Base-by-base conservation (phyloP, 2,329 filamentous ascomycete species). In the Tolypocladium sp. region DNA sequence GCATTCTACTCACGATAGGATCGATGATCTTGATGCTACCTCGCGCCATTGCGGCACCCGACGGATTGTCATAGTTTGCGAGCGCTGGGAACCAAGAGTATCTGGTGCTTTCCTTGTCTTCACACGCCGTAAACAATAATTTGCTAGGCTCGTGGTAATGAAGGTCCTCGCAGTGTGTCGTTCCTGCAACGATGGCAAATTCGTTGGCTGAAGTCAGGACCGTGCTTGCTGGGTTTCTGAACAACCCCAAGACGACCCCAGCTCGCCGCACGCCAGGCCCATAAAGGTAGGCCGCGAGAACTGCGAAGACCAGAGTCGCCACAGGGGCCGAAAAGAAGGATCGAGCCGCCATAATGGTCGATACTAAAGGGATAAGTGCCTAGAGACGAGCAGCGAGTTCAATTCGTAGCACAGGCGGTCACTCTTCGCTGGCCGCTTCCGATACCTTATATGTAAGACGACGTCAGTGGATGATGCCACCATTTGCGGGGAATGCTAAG, bases 161-260 rank as follows among this genome's bases (percentile, higher is more conserved):
- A 4, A 87, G 55, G 61, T 87, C 84, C 63, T 87, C 85, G 65
- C 84, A 86, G 20, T 82, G 74, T 3, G 74, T 67, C 0, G 84
- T 86, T 61, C 82, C 79, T 0, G 75, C 68, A 12, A 87, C 81
- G 12, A 65, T 61, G 7, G 75, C 63, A 1, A 81, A 65, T 27
- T 74, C 71, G 4, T 70, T 61, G 3, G 58, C 46, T 7, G 63
- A 55, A 5, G 60, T 35, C 6, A 70, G n/a, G 1, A 59, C 20
- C 0, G 66, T 71, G 15, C 63, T 68, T 6, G 46, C 57, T 3
- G 63, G 62, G 10, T 57, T 57, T 17, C 71, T 67, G 35, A 70
- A 68, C 5, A 70, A 17, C 13, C 73, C 73, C 0, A 68, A 30
- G 0, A 73, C 66, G 0, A 59, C 17, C 8, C 58, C 46, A 9